Evolutionary conservation across 2,329 filamentous ascomycete genomes (phyloP).

Genomic region (Paradendryphiella salina): DNA sequence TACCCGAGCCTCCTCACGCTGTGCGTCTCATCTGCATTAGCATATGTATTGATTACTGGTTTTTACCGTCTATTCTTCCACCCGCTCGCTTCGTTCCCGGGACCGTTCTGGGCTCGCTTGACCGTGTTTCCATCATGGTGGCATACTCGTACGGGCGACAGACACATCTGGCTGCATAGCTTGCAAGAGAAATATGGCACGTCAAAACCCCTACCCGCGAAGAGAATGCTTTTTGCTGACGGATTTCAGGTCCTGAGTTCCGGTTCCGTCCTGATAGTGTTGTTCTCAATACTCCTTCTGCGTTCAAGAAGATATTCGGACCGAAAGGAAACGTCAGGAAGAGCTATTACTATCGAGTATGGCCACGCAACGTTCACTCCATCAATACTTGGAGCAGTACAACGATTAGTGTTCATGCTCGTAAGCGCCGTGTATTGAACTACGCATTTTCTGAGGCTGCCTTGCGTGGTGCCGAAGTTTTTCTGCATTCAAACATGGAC

Average conservation of each 20-base stretch:
- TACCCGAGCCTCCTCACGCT: slow-evolving; percentile 10
- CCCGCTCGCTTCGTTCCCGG: slow-evolving; percentile 28
- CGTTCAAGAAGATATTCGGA: slow-evolving; percentile 51
- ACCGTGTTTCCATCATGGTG: slow-evolving; percentile 50
- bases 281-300: slow-evolving; percentile 68
- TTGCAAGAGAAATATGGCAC: slow-evolving; percentile 71
- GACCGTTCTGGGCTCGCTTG: slow-evolving; percentile 31
- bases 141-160: slow-evolving; percentile 70
- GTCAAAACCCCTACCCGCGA: background rate
- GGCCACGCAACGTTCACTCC: slow-evolving; percentile 43
- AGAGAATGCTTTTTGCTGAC: background rate
- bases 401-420: slow-evolving; percentile 40
- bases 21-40: slow-evolving; percentile 4
- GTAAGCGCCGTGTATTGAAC: slow-evolving; percentile 47
- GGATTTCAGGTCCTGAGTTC: slow-evolving; percentile 42
- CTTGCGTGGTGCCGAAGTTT: slow-evolving; percentile 46
- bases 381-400: slow-evolving; percentile 45
- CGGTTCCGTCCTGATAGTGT: slow-evolving; percentile 75
- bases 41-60: slow-evolving; percentile 15
- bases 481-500: slow-evolving; percentile 38
- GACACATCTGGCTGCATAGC: slow-evolving; percentile 71
- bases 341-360: slow-evolving; percentile 49
- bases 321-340: slow-evolving; percentile 52
- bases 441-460: slow-evolving; percentile 50
- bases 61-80: slow-evolving; percentile 29